Conservation (phyloP, 1,284 basidiomycete genomes). For the Cutaneotrichosporon sp. region DNA sequence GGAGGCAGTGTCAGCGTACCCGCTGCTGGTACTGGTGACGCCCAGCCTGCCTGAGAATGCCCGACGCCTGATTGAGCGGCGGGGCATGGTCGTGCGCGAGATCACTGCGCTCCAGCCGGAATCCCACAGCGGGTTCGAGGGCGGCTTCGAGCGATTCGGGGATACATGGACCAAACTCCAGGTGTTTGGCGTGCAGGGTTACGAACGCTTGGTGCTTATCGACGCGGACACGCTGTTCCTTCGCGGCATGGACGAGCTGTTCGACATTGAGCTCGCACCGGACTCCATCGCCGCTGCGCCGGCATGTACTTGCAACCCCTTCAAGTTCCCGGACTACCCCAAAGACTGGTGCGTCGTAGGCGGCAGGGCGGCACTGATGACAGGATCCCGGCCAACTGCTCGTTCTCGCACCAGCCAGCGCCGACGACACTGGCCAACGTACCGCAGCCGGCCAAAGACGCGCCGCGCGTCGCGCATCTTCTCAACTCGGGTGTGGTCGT, state of each 20-base stretch:
- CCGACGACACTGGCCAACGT: slow-evolving; percentile 52
- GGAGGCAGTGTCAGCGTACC: slow-evolving; percentile 63
- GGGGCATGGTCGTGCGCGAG: slow-evolving; percentile 57
- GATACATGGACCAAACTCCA: slow-evolving; percentile 90
- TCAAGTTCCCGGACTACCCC: slow-evolving; percentile 76
- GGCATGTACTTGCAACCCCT: slow-evolving; percentile 90
- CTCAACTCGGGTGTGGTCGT: slow-evolving; percentile 89
- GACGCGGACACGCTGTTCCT: slow-evolving; percentile 88
- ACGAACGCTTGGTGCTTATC: slow-evolving; percentile 75
- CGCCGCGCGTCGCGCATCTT: slow-evolving; percentile 66
- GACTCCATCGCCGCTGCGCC: slow-evolving; percentile 80
- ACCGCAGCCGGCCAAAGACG: slow-evolving; percentile 50
- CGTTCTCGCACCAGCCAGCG: slow-evolving; percentile 61
- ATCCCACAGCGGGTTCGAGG: slow-evolving; percentile 49
- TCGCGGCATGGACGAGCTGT: slow-evolving; percentile 86
- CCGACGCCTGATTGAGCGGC: slow-evolving; percentile 55
- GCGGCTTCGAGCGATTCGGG: slow-evolving; percentile 55
- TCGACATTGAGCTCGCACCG: slow-evolving; percentile 60
- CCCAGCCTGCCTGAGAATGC: slow-evolving; percentile 56
- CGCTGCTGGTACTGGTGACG: slow-evolving; percentile 76
- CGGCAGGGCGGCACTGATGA: neutral
- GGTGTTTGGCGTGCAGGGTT: slow-evolving; percentile 69
- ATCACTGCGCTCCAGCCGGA: slow-evolving; percentile 61
- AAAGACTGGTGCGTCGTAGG: slow-evolving; percentile 65
- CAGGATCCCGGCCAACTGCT: slow-evolving; percentile 86